Evolutionary conservation across 176 grass and related monocot species (phyloP), one percentile per base, ranked within the genome.

Genomic region (Phragmites australis): DNA sequence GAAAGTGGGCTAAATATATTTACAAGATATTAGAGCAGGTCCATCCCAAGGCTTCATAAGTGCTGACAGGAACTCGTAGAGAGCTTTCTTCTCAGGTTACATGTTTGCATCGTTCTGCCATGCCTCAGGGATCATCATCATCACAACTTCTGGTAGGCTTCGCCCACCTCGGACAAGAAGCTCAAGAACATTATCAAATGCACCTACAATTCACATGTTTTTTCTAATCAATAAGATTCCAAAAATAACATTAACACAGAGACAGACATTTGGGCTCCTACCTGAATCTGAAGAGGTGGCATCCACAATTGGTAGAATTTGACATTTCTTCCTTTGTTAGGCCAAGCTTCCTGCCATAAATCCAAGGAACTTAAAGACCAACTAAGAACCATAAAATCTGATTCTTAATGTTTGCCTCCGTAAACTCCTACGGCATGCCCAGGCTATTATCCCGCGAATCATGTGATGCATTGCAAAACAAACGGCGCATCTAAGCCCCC

Each of bases 31-130:
- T 52, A 97, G 87, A 88, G 94, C 94, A 91, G 94, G 94, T 59
- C 94, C 94, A 86, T 97, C 94, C 94, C 94, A 97, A 48, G 94
- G 94, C 81, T 97, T 91, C 94, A 97, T 90, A 72, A 97, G 89
- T 40, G 91, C 91, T 45, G 94, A 97, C 60, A 92, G 90, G 65
- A 92, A 94, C 70, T 97, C 94, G 10, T 97, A 97, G 18, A 97
- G 68, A 72, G 82, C 87, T 82, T 88, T 97, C 82, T 90, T 97
- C 63, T 88, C 85, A 88, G 87, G 68, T 39, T 97, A 87, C 89
- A 97, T 97, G 74, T 97, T 97, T 68, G 27, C 73, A 81, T 97
- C 94, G n/a, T 97, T 97, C 79, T 94, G 94, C 94, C 94, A 97
- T 26, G 94, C 94, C 86, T 97, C 94, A 23, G 94, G 94, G 59